Conservation (phyloP, 257 asterid genomes). For the Paraleonurus japonicus region DNA sequence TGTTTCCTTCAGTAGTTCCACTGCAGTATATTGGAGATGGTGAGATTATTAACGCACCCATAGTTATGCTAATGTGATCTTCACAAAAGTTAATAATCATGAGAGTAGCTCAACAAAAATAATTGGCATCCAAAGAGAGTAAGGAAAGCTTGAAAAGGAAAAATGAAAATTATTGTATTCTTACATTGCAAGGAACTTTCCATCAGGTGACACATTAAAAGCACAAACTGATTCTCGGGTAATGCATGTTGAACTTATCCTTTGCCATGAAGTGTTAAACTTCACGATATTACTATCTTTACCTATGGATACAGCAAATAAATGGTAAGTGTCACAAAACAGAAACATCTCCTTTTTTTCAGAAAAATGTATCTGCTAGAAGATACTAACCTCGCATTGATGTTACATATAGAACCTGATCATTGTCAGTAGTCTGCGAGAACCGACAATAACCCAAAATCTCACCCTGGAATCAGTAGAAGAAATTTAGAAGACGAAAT, state of each 20-base stretch:
- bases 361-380: conserved; percentile 7
- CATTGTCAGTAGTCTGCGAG: conserved; percentile 52
- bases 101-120: not conserved
- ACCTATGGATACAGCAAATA: conserved; percentile 34
- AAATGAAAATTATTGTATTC: conserved; percentile 20
- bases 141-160: not conserved
- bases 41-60: conserved; percentile 1
- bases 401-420: conserved; percentile 63
- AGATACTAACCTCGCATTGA: conserved; percentile 59
- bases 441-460: conserved; percentile 71
- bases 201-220: conserved; percentile 82
- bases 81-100: not conserved
- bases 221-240: conserved; percentile 73
- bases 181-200: conserved; percentile 83
- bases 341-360: conserved; percentile 10
- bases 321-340: conserved; percentile 14
- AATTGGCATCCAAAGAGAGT: not conserved
- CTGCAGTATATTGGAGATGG: conserved; percentile 46
- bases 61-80: not conserved
- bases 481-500: conserved; percentile 15
- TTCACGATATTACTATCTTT: conserved; percentile 62
- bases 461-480: conserved; percentile 61
- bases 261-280: conserved; percentile 71
- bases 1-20: conserved; percentile 82
- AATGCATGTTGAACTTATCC: conserved; percentile 60